Base-by-base conservation (phyloP, 1,284 basidiomycete species). In the Microbotryum intermedium region DNA sequence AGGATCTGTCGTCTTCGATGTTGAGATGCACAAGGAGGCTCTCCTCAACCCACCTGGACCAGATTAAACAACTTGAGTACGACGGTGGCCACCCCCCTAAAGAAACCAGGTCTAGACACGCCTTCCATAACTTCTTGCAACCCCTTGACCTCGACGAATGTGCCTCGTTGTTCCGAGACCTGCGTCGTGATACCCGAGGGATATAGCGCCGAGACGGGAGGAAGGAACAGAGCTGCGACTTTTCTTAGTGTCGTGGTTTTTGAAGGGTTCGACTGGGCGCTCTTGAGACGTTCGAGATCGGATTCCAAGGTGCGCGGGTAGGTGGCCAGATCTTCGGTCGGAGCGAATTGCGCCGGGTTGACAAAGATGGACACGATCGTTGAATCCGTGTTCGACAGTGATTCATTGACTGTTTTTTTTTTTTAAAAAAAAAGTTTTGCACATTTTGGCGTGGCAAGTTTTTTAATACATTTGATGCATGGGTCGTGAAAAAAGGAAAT, bases 311-410 rank as follows among this genome's bases (percentile, higher is more conserved):
- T 95, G 44, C 91, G 84, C 0, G 94, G 94, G 75, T 98, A 98
- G 3, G 84, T 84, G 13, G 82, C 81, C 2, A 97, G 83, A 74
- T 97, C 95, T 77, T 98, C 95, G 67, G 90, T 85, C 0, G 91
- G 93, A 0, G 93, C 90, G 69, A 98, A 98, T 76, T 98, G 93
- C 10, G 93, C 88, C 0, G 95, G 95, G 73, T 98, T 97, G 60
- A 97, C 92, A 74, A 97, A 98, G 68, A 98, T 90, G 16, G 93
- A 97, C 62, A 97, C 79, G 64, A 97, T 84, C 0, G 94, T 97
- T 49, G 86, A 75, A 63, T 93, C 87, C 71, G 93, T 91, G 59
- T 86, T 82, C 0, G 76, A 73, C 6, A 97, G 78, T 0, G 89
- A 92, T 55, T 80, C 72, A 43, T 77, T 74, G 28, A 83, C 81